These are phyloP conservation scores for Escovopsis weberi DNA, from an alignment of 2,329 filamentous ascomycete species.

Conservation along the genomic window DNA sequence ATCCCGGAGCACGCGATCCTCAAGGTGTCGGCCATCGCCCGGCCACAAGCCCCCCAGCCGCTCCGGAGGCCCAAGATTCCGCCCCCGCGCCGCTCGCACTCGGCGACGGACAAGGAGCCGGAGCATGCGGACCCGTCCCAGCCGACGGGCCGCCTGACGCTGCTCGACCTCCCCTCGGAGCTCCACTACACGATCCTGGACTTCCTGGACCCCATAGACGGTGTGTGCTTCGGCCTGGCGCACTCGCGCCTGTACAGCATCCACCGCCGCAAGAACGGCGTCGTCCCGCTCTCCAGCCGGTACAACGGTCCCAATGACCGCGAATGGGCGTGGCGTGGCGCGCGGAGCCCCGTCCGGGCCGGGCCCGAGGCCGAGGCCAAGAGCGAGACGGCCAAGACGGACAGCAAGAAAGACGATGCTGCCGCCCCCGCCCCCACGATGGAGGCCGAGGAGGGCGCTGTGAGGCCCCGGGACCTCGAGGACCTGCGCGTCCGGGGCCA, in stretches of 20 bases:
- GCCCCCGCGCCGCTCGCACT: slow-evolving; percentile 41
- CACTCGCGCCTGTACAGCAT: slow-evolving; percentile 44
- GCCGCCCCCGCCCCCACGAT: too few species aligned
- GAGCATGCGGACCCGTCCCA: slow-evolving; percentile 33
- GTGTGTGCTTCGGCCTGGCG: slow-evolving; percentile 45
- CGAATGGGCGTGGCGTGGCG: slow-evolving; percentile 49
- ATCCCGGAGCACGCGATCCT: slow-evolving; percentile 21
- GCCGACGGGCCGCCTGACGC: slow-evolving; percentile 25
- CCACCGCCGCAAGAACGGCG: slow-evolving; percentile 40
- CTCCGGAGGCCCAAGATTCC: slow-evolving; percentile 23
- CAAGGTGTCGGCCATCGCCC: slow-evolving; percentile 5
- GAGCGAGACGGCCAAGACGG: not conserved
- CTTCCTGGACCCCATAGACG: slow-evolving; percentile 49
- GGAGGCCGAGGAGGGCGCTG: not conserved
- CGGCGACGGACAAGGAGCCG: slow-evolving; percentile 45
- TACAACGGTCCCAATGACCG: slow-evolving; percentile 47
- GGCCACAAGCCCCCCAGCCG: slow-evolving; percentile 11
- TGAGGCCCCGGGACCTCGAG: slow-evolving; percentile 20
- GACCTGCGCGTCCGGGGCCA: slow-evolving; percentile 40
- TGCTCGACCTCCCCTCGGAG: slow-evolving; percentile 42
- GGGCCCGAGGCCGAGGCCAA: slow-evolving; percentile 6
- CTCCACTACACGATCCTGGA: slow-evolving; percentile 47
- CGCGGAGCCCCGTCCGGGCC: slow-evolving; percentile 27
- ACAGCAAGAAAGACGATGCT: not conserved
- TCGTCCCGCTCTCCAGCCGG: slow-evolving; percentile 40